phyloP scores from a whole-genome alignment of 208 protist species.

The Acanthamoeba sp. region DNA sequence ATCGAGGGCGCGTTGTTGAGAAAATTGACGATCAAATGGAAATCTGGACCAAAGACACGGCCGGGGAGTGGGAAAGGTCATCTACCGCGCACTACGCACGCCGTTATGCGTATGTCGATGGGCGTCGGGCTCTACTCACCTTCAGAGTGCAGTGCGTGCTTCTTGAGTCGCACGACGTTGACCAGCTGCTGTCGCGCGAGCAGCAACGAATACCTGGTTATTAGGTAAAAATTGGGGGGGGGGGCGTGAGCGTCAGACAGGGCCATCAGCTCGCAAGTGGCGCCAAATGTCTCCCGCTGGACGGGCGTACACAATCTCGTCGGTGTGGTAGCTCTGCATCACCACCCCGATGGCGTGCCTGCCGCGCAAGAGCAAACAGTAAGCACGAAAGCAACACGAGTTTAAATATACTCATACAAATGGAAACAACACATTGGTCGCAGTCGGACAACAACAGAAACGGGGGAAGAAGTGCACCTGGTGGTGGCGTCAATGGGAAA shows the following conservation, averaged over 20 bases:
- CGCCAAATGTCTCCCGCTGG: no score
- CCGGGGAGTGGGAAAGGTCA: no score
- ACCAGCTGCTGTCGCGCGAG: constrained; percentile 81
- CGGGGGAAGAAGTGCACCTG: neutral
- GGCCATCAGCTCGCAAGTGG: no score
- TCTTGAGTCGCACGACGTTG: constrained; percentile 81
- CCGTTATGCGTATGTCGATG: no score
- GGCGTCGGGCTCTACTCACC: constrained; percentile 4
- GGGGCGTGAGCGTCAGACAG: no score
- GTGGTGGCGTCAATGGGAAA: constrained; percentile 11
- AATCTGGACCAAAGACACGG: constrained; percentile 57
- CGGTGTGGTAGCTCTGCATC: constrained; percentile 41
- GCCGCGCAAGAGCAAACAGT: no score
- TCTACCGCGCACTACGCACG: no score
- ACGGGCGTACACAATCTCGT: constrained; percentile 65
- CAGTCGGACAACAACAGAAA: neutral
- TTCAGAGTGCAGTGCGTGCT: constrained; percentile 80
- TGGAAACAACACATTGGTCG: neutral
- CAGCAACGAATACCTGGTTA: constrained; percentile 79
- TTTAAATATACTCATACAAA: no score
- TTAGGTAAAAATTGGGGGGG: neutral
- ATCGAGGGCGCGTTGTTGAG: constrained; percentile 77
- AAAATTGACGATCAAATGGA: constrained; percentile 85
- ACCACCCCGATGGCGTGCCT: constrained; percentile 16
- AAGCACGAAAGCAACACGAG: no score